phyloP scores from a whole-genome alignment of 1,139 yeast genomes.

The Geotrichum carabidarum region DNA sequence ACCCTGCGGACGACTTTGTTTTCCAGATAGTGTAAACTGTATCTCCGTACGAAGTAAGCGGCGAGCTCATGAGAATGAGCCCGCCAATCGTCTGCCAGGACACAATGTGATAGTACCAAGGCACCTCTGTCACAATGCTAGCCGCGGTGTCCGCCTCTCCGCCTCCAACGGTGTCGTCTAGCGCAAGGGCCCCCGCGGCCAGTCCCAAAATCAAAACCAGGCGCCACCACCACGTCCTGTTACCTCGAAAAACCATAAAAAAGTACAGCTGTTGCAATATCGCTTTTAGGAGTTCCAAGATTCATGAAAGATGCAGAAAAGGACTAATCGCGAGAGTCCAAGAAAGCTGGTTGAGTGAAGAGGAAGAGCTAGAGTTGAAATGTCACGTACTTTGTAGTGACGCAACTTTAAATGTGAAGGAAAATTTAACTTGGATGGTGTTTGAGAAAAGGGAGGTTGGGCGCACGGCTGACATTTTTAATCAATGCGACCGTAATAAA shows the following conservation, averaged over 20 bases:
- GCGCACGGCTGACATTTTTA: not conserved
- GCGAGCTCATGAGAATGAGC: slow-evolving; percentile 48
- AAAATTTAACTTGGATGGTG: not conserved
- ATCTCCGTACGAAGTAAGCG: slow-evolving; percentile 79
- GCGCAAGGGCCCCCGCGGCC: not conserved
- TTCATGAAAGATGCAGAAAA: not conserved
- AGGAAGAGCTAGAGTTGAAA: not conserved
- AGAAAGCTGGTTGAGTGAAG: not conserved
- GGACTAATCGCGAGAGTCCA: not conserved
- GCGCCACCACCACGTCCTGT: not conserved
- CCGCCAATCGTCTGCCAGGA: slow-evolving; percentile 24
- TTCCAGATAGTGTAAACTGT: slow-evolving; percentile 66
- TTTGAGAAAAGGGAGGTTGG: not conserved
- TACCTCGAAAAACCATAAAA: slow-evolving; percentile 2
- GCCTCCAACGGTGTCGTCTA: not conserved
- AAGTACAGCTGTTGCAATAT: not conserved
- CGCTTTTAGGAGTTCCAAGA: not conserved
- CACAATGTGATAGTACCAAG: slow-evolving; percentile 13
- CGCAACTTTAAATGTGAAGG: not conserved
- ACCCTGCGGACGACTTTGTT: slow-evolving; percentile 65
- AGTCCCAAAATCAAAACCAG: not conserved
- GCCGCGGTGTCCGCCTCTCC: not conserved
- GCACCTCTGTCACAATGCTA: not conserved
- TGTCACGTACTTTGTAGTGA: not conserved
- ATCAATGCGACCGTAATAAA: not conserved